Conservation (phyloP, 2,329 filamentous ascomycete species). For the Cordyceps javanica region DNA sequence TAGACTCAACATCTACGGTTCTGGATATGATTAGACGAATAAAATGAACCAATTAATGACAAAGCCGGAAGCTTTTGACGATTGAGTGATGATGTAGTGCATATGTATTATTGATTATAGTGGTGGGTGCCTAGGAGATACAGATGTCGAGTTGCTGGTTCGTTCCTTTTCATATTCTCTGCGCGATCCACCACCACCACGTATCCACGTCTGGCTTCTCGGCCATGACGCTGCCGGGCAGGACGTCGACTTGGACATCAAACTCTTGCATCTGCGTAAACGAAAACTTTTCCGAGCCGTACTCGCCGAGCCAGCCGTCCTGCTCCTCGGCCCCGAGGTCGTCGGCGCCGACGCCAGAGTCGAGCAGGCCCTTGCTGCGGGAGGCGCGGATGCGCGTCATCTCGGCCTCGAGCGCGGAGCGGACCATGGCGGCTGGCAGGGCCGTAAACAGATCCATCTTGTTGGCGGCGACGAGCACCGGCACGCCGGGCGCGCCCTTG, state of each 20-base stretch:
- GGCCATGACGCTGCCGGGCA: constrained; percentile 64
- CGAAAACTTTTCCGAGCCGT: constrained; percentile 67
- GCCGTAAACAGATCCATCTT: constrained; percentile 96
- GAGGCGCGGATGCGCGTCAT: constrained; percentile 71
- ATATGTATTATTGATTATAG: background rate
- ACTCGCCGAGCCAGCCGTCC: constrained; percentile 79
- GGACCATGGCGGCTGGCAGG: constrained; percentile 71
- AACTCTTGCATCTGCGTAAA: constrained; percentile 82
- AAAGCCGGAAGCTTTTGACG: background rate
- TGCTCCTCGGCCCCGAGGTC: constrained; percentile 61
- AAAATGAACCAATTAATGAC: constrained; percentile 5
- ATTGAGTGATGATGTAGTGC: background rate
- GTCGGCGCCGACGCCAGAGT: constrained; percentile 68
- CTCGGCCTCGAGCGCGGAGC: constrained; percentile 69
- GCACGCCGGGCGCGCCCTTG: constrained; percentile 39
- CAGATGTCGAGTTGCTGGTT: background rate
- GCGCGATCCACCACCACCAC: constrained; percentile 90
- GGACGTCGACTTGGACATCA: constrained; percentile 68
- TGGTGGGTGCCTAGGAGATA: background rate
- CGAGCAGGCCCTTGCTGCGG: constrained; percentile 72
- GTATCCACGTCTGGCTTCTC: constrained; percentile 66
- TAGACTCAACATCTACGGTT: constrained; percentile 39
- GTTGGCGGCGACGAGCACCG: constrained; percentile 83
- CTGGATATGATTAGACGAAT: constrained; percentile 11
- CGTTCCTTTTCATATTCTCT: constrained; percentile 57